Percentiles rank a stretch among this genome's conserved stretches.
Conservation (phyloP, 2,329 filamentous ascomycete genomes). For the Rhynchosporium graminicola region DNA sequence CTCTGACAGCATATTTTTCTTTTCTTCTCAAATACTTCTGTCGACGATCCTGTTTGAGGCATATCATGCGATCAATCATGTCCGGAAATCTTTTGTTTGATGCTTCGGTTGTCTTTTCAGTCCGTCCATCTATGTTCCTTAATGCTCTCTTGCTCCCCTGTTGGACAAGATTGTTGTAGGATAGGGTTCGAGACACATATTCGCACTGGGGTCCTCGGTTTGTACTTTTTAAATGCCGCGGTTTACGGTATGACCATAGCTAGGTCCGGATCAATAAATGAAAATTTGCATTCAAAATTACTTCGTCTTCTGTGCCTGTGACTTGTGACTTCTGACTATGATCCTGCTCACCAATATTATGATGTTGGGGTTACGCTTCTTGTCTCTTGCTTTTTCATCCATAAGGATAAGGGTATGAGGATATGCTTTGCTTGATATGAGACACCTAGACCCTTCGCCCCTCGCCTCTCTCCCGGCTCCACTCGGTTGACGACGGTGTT, state of each 20-base stretch:
- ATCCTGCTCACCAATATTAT: too few species aligned
- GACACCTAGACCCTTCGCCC: too few species aligned
- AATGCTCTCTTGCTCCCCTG: conserved; percentile 25
- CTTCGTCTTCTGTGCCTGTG: background rate
- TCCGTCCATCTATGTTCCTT: conserved; percentile 15
- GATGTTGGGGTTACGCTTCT: too few species aligned
- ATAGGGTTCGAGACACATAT: conserved; percentile 23
- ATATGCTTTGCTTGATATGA: too few species aligned
- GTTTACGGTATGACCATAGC: background rate
- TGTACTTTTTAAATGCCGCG: conserved; percentile 17
- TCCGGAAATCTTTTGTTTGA: conserved; percentile 4
- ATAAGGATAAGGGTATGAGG: too few species aligned
- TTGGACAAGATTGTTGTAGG: conserved; percentile 30
- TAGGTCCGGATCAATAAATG: background rate
- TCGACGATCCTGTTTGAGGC: conserved; percentile 11
- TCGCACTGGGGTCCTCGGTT: conserved; percentile 17
- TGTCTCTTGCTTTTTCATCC: too few species aligned
- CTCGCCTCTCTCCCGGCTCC: too few species aligned
- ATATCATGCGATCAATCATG: conserved; percentile 13
- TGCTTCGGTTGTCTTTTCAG: too few species aligned
- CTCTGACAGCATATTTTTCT: background rate
- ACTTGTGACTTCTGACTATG: background rate
- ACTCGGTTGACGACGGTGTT: too few species aligned
- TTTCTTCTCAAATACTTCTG: conserved; percentile 8
- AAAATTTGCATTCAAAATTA: background rate